phyloP scores from a whole-genome alignment of 345 rosid genomes.

The Syzygium jambos region DNA sequence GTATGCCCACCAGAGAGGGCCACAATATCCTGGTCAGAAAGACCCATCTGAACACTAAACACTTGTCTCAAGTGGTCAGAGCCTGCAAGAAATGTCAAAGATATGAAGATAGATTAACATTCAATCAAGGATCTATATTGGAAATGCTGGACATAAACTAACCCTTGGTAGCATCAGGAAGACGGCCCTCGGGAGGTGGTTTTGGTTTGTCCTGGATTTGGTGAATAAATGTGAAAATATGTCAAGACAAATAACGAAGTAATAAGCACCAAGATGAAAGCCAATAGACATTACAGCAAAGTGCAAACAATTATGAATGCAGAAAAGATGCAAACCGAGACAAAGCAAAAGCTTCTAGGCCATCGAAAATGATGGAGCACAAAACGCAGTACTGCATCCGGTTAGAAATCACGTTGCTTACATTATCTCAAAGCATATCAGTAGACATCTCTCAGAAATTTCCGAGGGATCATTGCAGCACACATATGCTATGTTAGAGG shows the following conservation, averaged over 20 bases:
- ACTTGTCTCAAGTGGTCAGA: conserved; percentile 74
- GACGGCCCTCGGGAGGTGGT: conserved; percentile 95
- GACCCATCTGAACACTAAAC: conserved; percentile 69
- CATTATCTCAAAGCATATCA: neutral
- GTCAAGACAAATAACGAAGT: neutral
- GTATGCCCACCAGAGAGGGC: conserved; percentile 96
- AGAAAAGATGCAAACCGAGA: neutral
- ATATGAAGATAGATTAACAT: neutral
- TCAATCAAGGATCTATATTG: neutral
- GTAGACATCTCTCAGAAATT: neutral
- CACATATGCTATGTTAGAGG: neutral
- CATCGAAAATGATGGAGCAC: neutral
- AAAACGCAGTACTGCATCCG: neutral
- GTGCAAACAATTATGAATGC: neutral
- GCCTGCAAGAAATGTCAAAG: conserved; percentile 20
- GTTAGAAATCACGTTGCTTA: neutral
- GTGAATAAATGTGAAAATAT: neutral
- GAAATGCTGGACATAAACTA: neutral
- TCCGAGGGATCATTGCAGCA: neutral
- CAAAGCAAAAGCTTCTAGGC: neutral
- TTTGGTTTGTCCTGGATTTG: conserved; percentile 65
- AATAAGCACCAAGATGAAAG: neutral
- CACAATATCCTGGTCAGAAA: conserved; percentile 81
- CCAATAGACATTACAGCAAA: neutral
- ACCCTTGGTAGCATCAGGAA: conserved; percentile 91